phyloP scores from a whole-genome alignment of 2,329 filamentous ascomycete species.

The Coleophoma eucalyptorum region DNA sequence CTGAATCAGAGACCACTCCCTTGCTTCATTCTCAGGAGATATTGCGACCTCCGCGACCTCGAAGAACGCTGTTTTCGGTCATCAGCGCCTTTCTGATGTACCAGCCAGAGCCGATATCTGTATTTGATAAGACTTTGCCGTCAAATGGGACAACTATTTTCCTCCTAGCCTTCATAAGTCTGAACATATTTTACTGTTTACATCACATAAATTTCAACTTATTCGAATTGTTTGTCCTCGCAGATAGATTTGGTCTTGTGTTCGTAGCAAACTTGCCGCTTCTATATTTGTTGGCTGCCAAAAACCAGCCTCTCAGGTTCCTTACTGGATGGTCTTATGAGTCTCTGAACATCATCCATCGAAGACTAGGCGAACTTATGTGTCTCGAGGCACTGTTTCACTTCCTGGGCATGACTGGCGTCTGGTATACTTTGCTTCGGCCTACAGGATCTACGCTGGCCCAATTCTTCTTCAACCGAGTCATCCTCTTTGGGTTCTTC shows the following conservation, averaged over 20 bases:
- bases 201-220: conserved; percentile 44
- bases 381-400: conserved; percentile 58
- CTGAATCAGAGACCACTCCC: conserved; percentile 17
- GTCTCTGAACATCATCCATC: conserved; percentile 61
- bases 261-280: conserved; percentile 47
- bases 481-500: conserved; percentile 49
- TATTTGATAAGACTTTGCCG: conserved; percentile 52
- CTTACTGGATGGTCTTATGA: conserved; percentile 65
- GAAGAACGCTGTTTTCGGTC: conserved; percentile 8
- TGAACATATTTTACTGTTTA: conserved; percentile 56
- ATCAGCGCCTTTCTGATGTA: conserved; percentile 39
- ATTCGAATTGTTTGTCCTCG: conserved; percentile 50
- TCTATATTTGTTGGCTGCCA: conserved; percentile 61
- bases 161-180: conserved; percentile 43
- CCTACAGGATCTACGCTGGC: conserved; percentile 44
- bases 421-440: conserved; percentile 49
- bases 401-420: conserved; percentile 46
- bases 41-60: background rate
- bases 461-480: conserved; percentile 45
- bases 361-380: conserved; percentile 57
- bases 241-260: conserved; percentile 23
- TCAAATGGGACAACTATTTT: conserved; percentile 52
- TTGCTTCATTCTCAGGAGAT: conserved; percentile 10
- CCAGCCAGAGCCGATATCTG: conserved; percentile 52
- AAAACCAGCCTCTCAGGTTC: conserved; percentile 59